These are phyloP conservation scores for Fraxinus cuspidata DNA, from an alignment of 257 asterid species.

Conservation along the genomic window DNA sequence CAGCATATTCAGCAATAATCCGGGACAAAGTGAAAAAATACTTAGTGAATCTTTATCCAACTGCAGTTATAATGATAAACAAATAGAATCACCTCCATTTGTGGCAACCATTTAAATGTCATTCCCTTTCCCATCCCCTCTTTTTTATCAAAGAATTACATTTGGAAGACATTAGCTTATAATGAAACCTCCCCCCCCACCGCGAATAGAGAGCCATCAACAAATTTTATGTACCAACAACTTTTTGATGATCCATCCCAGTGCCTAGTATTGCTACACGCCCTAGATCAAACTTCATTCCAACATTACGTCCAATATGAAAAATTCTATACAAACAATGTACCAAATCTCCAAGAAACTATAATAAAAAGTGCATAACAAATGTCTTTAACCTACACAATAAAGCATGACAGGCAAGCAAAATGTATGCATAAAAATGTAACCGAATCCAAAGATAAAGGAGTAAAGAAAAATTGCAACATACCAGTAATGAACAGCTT, in stretches of 20 bases:
- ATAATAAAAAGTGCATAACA: neutral
- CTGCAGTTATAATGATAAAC: neutral
- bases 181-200: no score
- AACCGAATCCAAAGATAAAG: conserved; percentile 2
- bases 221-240: neutral
- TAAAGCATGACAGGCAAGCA: conserved; percentile 14
- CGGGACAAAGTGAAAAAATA: neutral
- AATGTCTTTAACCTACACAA: neutral
- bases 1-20: neutral
- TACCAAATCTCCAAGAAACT: neutral
- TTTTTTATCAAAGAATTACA: neutral
- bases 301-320: neutral
- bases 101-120: neutral
- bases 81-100: neutral
- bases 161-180: neutral
- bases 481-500: conserved; percentile 81
- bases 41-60: neutral
- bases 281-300: neutral
- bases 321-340: neutral
- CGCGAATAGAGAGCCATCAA: neutral
- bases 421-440: neutral
- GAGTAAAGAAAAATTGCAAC: conserved; percentile 15
- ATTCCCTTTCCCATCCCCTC: neutral
- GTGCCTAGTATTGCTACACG: neutral
- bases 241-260: neutral